These are phyloP conservation scores for Brasenia schreberi DNA, from an alignment of 164 flowering plant genomes.

Conservation along the genomic window DNA sequence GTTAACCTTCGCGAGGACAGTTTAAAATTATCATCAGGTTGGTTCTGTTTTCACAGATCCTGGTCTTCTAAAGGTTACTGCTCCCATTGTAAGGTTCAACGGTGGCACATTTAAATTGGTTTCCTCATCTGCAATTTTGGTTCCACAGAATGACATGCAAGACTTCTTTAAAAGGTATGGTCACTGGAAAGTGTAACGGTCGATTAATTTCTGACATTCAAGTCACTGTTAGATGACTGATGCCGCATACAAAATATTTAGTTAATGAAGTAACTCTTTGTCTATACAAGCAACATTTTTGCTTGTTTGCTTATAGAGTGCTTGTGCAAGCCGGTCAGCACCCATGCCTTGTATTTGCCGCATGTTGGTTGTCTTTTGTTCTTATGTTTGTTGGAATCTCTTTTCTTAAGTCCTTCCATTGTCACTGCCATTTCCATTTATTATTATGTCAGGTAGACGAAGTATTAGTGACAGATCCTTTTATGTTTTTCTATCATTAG, in stretches of 20 bases:
- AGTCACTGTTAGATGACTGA: too few species aligned
- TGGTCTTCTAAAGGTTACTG: constrained; percentile 62
- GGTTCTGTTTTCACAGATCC: constrained; percentile 40
- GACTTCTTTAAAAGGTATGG: constrained; percentile 43
- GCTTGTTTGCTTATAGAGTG: not conserved
- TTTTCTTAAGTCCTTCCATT: not conserved
- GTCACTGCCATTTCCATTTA: not conserved
- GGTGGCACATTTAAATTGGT: constrained; percentile 14
- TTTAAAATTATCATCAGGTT: not conserved
- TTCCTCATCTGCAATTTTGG: constrained; percentile 46
- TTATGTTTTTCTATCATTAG: constrained; percentile 24
- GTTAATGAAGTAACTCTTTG: too few species aligned
- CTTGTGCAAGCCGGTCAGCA: not conserved
- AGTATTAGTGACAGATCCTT: not conserved
- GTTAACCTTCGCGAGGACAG: too few species aligned
- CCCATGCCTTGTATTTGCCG: not conserved
- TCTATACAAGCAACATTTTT: too few species aligned
- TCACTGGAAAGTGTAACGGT: not conserved
- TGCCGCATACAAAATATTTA: too few species aligned
- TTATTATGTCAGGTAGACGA: not conserved
- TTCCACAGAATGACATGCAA: constrained; percentile 39
- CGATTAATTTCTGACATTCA: too few species aligned
- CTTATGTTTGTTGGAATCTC: not conserved
- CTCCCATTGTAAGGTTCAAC: constrained; percentile 53
- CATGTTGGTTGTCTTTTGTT: not conserved